These are phyloP conservation scores for Ceratocystis ficicola DNA, from an alignment of 2,329 filamentous ascomycete species.

Conservation along the genomic window DNA sequence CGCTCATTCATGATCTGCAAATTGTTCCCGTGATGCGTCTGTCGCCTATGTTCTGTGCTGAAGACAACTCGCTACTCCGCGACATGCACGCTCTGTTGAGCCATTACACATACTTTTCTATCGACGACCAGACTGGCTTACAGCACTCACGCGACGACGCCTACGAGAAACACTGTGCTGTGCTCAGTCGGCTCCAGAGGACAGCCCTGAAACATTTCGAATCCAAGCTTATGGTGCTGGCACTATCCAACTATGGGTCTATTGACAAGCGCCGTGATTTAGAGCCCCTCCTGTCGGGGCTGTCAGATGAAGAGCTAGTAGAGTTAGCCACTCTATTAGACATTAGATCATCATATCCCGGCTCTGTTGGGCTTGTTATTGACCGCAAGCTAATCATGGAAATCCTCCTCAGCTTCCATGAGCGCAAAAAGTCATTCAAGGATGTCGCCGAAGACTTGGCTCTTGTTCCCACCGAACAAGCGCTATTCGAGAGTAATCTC, in stretches of 20 bases:
- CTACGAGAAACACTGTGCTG: constrained; percentile 66
- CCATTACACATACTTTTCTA: constrained; percentile 78
- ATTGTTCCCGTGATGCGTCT: constrained; percentile 63
- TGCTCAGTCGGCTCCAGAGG: constrained; percentile 67
- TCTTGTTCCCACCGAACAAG: constrained; percentile 70
- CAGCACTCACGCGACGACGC: constrained; percentile 61
- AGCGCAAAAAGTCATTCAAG: constrained; percentile 70
- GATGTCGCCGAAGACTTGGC: constrained; percentile 59
- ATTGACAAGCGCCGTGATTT: constrained; percentile 73
- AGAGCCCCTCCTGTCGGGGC: constrained; percentile 55
- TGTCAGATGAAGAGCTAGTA: constrained; percentile 63
- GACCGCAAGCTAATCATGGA: constrained; percentile 58
- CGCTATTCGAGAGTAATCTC: constrained; percentile 67
- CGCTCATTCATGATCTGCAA: constrained; percentile 74
- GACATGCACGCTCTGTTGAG: constrained; percentile 69
- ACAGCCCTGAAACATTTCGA: constrained; percentile 71
- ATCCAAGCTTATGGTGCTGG: constrained; percentile 79
- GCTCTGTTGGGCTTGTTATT: constrained; percentile 49
- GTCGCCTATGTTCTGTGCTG: constrained; percentile 64
- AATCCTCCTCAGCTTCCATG: constrained; percentile 60
- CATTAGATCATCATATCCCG: constrained; percentile 73
- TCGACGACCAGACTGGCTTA: constrained; percentile 79
- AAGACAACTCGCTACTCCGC: constrained; percentile 63
- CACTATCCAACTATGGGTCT: constrained; percentile 82
- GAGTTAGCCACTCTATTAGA: constrained; percentile 58